These are phyloP conservation scores for Globisporangium yorkense DNA, from an alignment of 352 stramenopile genomes.

Conservation along the genomic window DNA sequence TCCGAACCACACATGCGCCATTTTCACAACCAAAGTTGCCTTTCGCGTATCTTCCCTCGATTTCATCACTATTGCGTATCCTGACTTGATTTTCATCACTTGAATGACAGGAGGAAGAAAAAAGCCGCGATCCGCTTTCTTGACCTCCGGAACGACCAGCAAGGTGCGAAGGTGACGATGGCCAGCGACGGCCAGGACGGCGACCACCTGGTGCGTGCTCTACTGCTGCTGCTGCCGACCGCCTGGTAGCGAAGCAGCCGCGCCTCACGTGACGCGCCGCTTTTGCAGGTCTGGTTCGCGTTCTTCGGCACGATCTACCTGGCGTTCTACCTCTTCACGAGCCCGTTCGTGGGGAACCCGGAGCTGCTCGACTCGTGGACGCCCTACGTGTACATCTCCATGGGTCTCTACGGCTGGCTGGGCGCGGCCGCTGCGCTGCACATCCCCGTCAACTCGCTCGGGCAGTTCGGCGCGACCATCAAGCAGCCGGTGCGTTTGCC, in stretches of 20 bases:
- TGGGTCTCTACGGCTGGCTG: slow-evolving; percentile 83
- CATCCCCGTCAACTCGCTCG: slow-evolving; percentile 63
- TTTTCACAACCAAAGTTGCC: not conserved
- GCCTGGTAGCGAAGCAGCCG: too few species aligned
- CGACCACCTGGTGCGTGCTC: slow-evolving; percentile 10
- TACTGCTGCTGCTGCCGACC: not conserved
- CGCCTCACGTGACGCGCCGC: not conserved
- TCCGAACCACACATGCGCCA: too few species aligned
- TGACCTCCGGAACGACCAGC: not conserved
- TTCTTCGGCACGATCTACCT: slow-evolving; percentile 77
- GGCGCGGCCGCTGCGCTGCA: slow-evolving; percentile 70
- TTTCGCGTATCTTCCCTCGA: not conserved
- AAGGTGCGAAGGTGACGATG: not conserved
- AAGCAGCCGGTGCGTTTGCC: slow-evolving; percentile 63
- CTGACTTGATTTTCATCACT: too few species aligned
- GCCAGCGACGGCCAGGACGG: slow-evolving; percentile 4
- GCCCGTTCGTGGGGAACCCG: slow-evolving; percentile 78
- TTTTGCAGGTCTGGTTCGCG: slow-evolving; percentile 68
- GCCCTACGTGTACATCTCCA: slow-evolving; percentile 84
- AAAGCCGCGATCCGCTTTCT: not conserved
- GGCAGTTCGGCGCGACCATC: slow-evolving; percentile 73
- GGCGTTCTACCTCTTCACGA: slow-evolving; percentile 89
- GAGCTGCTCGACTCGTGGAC: slow-evolving; percentile 84
- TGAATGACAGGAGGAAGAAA: not conserved
- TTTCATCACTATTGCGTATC: not conserved